Evolutionary conservation across 805 yeast genomes (phyloP), one percentile per base, ranked within the genome.

Genomic region (Wickerhamomyces bisporus): DNA sequence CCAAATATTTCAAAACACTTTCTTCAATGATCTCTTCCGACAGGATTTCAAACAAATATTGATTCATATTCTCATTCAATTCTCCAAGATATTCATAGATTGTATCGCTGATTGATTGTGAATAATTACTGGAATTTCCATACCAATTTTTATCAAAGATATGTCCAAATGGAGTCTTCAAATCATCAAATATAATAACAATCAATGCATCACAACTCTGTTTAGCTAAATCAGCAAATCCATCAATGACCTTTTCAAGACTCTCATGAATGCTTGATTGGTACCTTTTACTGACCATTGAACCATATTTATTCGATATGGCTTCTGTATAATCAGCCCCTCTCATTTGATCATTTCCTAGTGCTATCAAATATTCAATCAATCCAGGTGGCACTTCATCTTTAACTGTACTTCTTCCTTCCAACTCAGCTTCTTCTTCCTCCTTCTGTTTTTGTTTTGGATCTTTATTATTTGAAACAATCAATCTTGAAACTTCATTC

Each of bases 271-370:
- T 85, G 38, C 74, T 71, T 14, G 70, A 70, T 38, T 71, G 68
- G 60, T 84, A 83, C 40, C 69, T 73, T 30, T 79, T 80, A 28
- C 81, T 70, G 30, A 86, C 83, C 52, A 77, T 67, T n/a, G 74
- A 77, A 17, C 77, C 74, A 49, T 81, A 72, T 41, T 81, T 71
- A 34, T 75, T 76, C 6, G 82, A 71, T 40, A 85, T 79, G 18
- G 84, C 82, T 45, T 84, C 93, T 3, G 81, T 64, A 45, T 75
- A 75, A 48, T 77, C 81, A 3, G 84, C 82, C 13, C 81, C 81
- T 44, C 79, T 70, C 65, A 79, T 75, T 60, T 84, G 94, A 48
- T 89, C 93, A 60, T 87, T 87, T 3, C 89, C 91, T 14, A 86
- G 69, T 0, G 95, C 95, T 13, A 85, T 74, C 36, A 85, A 61